Evolutionary conservation across 257 asterid species (phyloP).

Genomic region (Salvia hispanica): DNA sequence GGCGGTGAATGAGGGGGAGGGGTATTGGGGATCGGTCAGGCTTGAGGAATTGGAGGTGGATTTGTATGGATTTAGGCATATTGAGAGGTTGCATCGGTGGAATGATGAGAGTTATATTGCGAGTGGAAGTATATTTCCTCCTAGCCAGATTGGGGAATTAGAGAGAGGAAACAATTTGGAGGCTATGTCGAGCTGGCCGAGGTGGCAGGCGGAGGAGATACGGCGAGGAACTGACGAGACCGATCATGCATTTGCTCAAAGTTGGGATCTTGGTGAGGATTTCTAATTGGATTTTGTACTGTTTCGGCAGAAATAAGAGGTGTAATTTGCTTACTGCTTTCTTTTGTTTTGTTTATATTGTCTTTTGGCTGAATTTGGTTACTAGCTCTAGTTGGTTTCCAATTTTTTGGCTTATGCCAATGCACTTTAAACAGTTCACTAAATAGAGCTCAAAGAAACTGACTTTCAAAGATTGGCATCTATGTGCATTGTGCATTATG

Average conservation of each 20-base stretch:
- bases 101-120: slow-evolving; percentile 42
- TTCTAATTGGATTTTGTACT: slow-evolving; percentile 18
- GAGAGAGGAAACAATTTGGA: too few species aligned
- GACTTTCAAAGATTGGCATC: neutral
- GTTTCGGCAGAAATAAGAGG: too few species aligned
- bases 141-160: slow-evolving; percentile 71
- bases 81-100: slow-evolving; percentile 55
- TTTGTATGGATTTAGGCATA: slow-evolving; percentile 55
- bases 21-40: slow-evolving; percentile 43
- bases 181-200: slow-evolving; percentile 76
- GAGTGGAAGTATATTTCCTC: slow-evolving; percentile 58
- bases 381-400: neutral
- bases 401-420: neutral
- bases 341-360: slow-evolving; percentile 24
- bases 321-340: too few species aligned
- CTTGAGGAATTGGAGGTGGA: slow-evolving; percentile 57
- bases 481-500: too few species aligned
- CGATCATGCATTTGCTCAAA: slow-evolving; percentile 43
- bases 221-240: slow-evolving; percentile 47
- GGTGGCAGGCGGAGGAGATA: slow-evolving; percentile 56
- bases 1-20: slow-evolving; percentile 48
- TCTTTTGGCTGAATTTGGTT: slow-evolving; percentile 30
- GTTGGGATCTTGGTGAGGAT: slow-evolving; percentile 28
- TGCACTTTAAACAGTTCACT: neutral
- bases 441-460: slow-evolving; percentile 13